Evolutionary conservation across 176 grass and related monocot genomes (phyloP).

Genomic region (Juncus effusus): DNA sequence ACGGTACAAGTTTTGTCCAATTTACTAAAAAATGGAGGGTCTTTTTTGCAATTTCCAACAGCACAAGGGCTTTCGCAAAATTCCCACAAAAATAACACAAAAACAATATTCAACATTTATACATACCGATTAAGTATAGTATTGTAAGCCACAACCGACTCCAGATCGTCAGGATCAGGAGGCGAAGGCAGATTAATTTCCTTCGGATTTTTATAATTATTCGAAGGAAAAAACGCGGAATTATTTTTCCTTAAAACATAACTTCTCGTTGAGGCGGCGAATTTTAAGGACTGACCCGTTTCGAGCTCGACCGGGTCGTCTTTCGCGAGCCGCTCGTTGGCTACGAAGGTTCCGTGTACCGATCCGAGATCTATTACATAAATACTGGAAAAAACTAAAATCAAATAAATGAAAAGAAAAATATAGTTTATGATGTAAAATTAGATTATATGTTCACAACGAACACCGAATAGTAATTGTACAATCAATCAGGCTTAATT

Average conservation of each 20-base stretch:
- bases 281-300: constrained; percentile 88
- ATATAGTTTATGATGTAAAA: constrained; percentile 1
- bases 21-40: too few relatives aligned
- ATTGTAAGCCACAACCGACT: constrained; percentile 88
- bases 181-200: constrained; percentile 87
- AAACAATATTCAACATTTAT: neutral
- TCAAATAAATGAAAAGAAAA: neutral
- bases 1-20: too few relatives aligned
- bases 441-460: constrained; percentile 3
- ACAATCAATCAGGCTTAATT: too few relatives aligned
- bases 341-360: constrained; percentile 96
- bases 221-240: constrained; percentile 43
- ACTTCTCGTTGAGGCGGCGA: constrained; percentile 85
- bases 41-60: too few relatives aligned
- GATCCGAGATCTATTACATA: constrained; percentile 95
- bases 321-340: constrained; percentile 83
- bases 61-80: too few relatives aligned
- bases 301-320: constrained; percentile 90
- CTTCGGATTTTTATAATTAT: constrained; percentile 39
- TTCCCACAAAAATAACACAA: too few relatives aligned
- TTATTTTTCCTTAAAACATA: constrained; percentile 76
- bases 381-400: constrained; percentile 45
- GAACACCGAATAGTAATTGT: neutral
- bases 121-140: constrained; percentile 94
- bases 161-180: constrained; percentile 80